Conservation (phyloP, 495 filamentous ascomycete genomes). For the Polyplosphaeria fusca region DNA sequence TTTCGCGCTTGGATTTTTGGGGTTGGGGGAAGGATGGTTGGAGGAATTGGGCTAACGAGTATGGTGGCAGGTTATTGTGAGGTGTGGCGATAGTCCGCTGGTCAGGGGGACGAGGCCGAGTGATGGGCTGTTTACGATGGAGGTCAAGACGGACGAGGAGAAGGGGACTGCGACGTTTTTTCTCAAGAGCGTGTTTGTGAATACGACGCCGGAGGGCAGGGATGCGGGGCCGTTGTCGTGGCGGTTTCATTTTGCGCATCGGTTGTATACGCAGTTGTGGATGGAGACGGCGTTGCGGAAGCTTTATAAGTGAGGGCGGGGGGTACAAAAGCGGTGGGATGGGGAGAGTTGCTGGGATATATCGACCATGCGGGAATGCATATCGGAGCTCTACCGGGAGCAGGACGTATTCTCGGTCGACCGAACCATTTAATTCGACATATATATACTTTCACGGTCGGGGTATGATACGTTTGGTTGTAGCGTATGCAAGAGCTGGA, state of each 20-base stretch:
- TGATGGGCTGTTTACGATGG: slow-evolving; percentile 33
- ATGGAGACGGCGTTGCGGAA: slow-evolving; percentile 34
- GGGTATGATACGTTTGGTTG: too few species aligned
- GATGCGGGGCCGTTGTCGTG: slow-evolving; percentile 19
- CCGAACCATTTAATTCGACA: too few species aligned
- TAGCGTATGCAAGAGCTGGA: too few species aligned
- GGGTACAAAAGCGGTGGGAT: too few species aligned
- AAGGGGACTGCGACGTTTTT: slow-evolving; percentile 30
- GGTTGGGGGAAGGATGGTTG: too few species aligned
- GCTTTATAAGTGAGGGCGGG: slow-evolving; percentile 18
- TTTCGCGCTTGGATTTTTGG: too few species aligned
- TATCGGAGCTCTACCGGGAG: too few species aligned
- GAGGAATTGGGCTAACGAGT: not conserved
- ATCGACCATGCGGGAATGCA: too few species aligned
- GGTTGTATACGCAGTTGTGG: slow-evolving; percentile 33
- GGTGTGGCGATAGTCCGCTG: slow-evolving; percentile 30
- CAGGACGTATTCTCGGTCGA: too few species aligned
- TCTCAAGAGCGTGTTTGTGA: slow-evolving; percentile 34
- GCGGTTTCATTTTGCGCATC: slow-evolving; percentile 25
- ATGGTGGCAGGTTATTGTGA: slow-evolving; percentile 25
- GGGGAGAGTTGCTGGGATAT: too few species aligned
- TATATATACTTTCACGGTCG: too few species aligned
- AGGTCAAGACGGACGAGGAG: slow-evolving; percentile 31
- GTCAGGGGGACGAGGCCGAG: slow-evolving; percentile 13
- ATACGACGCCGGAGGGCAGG: slow-evolving; percentile 28